Conservation (phyloP, 2,329 filamentous ascomycete species). For the Talaromyces atroroseus region DNA sequence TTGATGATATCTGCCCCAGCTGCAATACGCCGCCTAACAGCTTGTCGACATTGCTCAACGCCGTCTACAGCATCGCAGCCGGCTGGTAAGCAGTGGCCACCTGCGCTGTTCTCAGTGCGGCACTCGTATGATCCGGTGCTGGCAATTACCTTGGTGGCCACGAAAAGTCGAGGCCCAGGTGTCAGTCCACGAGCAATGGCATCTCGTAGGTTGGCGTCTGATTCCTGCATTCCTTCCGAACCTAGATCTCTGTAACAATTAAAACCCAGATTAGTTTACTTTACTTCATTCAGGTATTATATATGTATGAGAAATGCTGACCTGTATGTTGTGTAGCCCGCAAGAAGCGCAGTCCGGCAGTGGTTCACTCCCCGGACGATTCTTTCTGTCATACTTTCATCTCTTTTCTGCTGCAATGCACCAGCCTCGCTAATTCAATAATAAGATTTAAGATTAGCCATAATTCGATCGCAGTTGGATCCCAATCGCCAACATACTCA, state of each 20-base stretch:
- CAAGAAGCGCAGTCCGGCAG: slow-evolving; percentile 47
- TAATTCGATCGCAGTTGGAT: neutral
- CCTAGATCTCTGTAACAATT: slow-evolving; percentile 44
- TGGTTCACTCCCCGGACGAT: slow-evolving; percentile 52
- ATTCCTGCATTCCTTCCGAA: slow-evolving; percentile 48
- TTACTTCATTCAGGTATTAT: slow-evolving; percentile 27
- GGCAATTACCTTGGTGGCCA: slow-evolving; percentile 42
- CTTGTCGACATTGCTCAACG: neutral
- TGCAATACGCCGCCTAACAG: slow-evolving; percentile 6
- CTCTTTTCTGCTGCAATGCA: slow-evolving; percentile 48
- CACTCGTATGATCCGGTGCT: neutral
- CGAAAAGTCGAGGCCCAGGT: slow-evolving; percentile 52
- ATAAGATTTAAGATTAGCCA: neutral
- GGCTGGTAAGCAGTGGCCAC: neutral
- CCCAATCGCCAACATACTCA: neutral
- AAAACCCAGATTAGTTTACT: neutral
- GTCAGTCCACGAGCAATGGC: slow-evolving; percentile 51
- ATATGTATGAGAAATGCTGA: slow-evolving; percentile 41
- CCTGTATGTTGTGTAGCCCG: slow-evolving; percentile 54
- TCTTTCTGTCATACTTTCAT: slow-evolving; percentile 53
- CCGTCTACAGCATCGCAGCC: slow-evolving; percentile 7
- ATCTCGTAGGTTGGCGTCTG: slow-evolving; percentile 50
- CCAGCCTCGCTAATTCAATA: slow-evolving; percentile 30
- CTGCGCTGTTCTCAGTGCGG: slow-evolving; percentile 1
- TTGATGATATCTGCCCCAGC: slow-evolving; percentile 9